Evolutionary conservation across 371 early-diverging fungal genomes (phyloP).

Genomic region (Apophysomyces elegans): DNA sequence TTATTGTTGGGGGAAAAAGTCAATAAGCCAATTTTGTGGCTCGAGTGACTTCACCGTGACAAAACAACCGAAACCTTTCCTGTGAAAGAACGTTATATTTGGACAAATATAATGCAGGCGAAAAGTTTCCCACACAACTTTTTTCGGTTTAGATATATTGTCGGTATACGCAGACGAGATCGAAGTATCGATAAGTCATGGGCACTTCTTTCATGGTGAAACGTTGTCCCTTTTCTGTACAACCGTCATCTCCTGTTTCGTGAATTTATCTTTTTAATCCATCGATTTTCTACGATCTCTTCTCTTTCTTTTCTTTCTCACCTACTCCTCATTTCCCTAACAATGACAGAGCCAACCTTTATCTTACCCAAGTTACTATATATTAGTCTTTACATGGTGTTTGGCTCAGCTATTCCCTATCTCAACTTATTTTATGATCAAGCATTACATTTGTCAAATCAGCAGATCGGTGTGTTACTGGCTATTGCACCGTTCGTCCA

Average conservation of each 20-base stretch:
- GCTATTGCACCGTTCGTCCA: slow-evolving; percentile 57
- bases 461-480: slow-evolving; percentile 48
- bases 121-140: neutral
- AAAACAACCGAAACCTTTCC: neutral
- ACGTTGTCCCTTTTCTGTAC: slow-evolving; percentile 6
- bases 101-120: neutral
- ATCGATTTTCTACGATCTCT: neutral
- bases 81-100: no score
- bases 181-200: neutral
- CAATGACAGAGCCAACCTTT: slow-evolving; percentile 16
- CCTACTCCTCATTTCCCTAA: slow-evolving; percentile 1
- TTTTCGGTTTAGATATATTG: neutral
- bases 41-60: neutral
- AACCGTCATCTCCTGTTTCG: slow-evolving; percentile 7
- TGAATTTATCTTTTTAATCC: slow-evolving; percentile 1
- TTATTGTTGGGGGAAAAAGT: no score
- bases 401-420: slow-evolving; percentile 46
- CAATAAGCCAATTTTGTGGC: no score
- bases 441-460: slow-evolving; percentile 42
- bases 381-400: slow-evolving; percentile 39
- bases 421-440: slow-evolving; percentile 46
- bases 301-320: slow-evolving; percentile 4
- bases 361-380: slow-evolving; percentile 42
- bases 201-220: neutral
- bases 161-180: neutral